Percentiles rank a stretch among this genome's conserved stretches.
Evolutionary conservation across 768 basidiomycete genomes (phyloP).

Genomic region (Agrocybe pediades): DNA sequence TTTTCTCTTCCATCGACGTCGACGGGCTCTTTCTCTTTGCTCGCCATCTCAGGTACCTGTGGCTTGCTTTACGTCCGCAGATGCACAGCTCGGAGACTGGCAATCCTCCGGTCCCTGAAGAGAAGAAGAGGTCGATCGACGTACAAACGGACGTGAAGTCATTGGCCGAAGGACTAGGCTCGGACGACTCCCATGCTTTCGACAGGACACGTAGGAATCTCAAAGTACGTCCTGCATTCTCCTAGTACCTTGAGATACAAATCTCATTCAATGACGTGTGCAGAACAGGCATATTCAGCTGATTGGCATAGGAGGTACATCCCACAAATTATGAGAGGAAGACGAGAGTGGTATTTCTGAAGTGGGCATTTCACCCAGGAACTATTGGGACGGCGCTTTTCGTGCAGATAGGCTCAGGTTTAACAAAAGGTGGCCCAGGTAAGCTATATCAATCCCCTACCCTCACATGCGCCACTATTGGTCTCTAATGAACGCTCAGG

Average conservation of each 20-base stretch:
- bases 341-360: conserved; percentile 1
- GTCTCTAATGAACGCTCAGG: conserved; percentile 23
- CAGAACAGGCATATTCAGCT: conserved; percentile 54
- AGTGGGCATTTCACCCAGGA: conserved; percentile 32
- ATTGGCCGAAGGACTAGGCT: background rate
- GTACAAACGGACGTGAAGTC: background rate
- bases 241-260: background rate
- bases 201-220: background rate
- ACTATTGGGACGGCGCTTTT: conserved; percentile 79
- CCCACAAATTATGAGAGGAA: background rate
- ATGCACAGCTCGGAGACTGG: too few species aligned
- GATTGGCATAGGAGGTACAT: conserved; percentile 50
- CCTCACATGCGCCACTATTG: conserved; percentile 16
- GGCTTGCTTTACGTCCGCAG: too few species aligned
- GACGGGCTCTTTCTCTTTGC: too few species aligned
- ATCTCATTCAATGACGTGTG: background rate
- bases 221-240: background rate
- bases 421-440: conserved; percentile 67
- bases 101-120: background rate
- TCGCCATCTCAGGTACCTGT: too few species aligned
- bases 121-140: background rate
- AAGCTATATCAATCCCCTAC: conserved; percentile 28
- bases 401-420: conserved; percentile 66
- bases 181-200: background rate
- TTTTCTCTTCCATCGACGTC: too few species aligned